phyloP scores from a whole-genome alignment of 2,329 filamentous ascomycete species.

The Fusarium pseudocircinatum region DNA sequence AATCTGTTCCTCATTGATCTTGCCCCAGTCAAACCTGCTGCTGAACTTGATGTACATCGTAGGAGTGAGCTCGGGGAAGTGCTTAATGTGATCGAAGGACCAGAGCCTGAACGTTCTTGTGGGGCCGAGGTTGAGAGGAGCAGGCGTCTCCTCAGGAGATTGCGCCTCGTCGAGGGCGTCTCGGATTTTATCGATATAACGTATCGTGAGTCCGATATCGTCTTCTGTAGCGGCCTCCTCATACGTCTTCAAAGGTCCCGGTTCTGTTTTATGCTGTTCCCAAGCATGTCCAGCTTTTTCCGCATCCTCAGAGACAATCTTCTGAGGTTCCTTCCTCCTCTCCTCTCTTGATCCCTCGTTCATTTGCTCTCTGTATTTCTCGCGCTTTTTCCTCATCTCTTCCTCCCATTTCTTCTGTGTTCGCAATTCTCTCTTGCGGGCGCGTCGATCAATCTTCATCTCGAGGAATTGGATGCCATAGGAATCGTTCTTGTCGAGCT shows the following conservation, averaged over 20 bases:
- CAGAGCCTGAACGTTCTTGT: not conserved
- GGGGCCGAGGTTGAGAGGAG: not conserved
- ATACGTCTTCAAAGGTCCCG: not conserved
- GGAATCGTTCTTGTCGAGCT: not conserved
- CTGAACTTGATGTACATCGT: not conserved
- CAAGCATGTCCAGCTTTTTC: fast-evolving
- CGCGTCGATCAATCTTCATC: not conserved
- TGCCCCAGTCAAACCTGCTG: not conserved
- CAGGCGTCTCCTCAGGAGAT: not conserved
- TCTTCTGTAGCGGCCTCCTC: not conserved
- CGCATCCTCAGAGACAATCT: not conserved
- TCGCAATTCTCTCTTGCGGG: not conserved
- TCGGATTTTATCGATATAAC: not conserved
- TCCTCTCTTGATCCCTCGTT: fast-evolving
- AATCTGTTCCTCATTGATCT: not conserved
- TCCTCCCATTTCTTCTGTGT: fast-evolving
- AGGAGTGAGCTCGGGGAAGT: not conserved
- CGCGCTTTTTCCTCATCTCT: too few species aligned
- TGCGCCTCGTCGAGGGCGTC: not conserved
- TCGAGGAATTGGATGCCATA: fast-evolving
- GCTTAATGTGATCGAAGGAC: not conserved
- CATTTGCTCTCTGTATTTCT: not conserved
- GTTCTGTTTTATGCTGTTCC: not conserved
- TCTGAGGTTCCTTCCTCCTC: not conserved
- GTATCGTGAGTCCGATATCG: not conserved